A percentile compares a stretch with the other conserved stretches of the same genome.
Conservation (phyloP, 108 stramenopile genomes). For the Cyclostephanos tholiformis region DNA sequence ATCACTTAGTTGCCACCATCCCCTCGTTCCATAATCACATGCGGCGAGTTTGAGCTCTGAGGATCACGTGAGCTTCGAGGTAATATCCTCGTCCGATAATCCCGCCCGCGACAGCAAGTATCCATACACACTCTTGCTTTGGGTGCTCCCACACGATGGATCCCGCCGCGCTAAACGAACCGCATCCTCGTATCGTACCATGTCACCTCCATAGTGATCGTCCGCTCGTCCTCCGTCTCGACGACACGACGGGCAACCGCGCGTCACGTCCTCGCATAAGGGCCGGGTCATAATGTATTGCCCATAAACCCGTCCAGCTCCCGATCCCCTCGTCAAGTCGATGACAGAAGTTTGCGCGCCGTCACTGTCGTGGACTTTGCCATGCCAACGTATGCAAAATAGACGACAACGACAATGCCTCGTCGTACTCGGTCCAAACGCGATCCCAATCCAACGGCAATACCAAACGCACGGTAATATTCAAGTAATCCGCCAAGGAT, state of each 20-base stretch:
- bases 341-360: conserved; percentile 53
- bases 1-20: conserved; percentile 29
- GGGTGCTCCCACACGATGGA: conserved; percentile 30
- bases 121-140: conserved; percentile 47
- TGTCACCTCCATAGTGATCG: conserved; percentile 24
- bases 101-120: conserved; percentile 36
- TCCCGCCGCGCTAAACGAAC: conserved; percentile 29
- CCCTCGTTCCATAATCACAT: conserved; percentile 26
- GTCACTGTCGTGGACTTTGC: conserved; percentile 43
- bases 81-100: conserved; percentile 30
- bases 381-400: conserved; percentile 5
- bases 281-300: conserved; percentile 37
- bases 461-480: conserved; percentile 38
- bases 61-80: conserved; percentile 24
- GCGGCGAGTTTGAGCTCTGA: conserved; percentile 43
- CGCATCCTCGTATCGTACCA: conserved; percentile 32
- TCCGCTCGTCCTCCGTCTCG: conserved; percentile 43
- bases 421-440: conserved; percentile 54
- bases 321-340: conserved; percentile 60
- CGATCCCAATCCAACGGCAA: conserved; percentile 60
- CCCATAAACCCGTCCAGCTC: conserved; percentile 49
- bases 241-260: conserved; percentile 31
- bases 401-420: background rate
- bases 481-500: conserved; percentile 51
- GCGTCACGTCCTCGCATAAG: conserved; percentile 51